Percentiles rank a stretch among this genome's conserved stretches.
Evolutionary conservation across 306 rosid species (phyloP).

Genomic region (Mimosa bimucronata): DNA sequence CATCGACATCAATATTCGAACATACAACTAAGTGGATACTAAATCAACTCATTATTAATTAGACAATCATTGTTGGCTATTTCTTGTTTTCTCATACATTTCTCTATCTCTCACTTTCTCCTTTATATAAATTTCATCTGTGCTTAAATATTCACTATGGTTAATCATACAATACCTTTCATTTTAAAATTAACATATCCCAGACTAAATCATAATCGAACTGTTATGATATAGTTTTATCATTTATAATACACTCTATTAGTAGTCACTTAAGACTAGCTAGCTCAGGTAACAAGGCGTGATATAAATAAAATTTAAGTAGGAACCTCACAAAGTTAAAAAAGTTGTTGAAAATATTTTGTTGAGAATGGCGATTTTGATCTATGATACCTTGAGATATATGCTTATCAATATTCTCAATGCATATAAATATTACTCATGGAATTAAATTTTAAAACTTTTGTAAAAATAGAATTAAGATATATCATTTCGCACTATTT

Average conservation of each 20-base stretch:
- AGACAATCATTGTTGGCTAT: too few species aligned
- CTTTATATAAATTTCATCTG: background rate
- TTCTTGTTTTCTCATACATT: too few species aligned
- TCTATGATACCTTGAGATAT: background rate
- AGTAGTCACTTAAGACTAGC: background rate
- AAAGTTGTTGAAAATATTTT: too few species aligned
- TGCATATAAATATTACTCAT: background rate
- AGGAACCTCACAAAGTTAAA: too few species aligned
- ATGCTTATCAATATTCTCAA: background rate
- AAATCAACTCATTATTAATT: too few species aligned
- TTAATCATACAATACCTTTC: background rate
- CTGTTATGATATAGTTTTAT: background rate
- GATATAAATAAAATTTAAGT: background rate
- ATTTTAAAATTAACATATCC: background rate
- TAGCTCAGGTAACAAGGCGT: too few species aligned
- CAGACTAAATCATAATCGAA: background rate
- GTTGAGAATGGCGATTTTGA: background rate
- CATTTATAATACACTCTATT: background rate
- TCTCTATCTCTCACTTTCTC: background rate
- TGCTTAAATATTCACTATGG: background rate
- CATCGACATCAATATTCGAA: too few species aligned
- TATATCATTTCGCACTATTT: too few species aligned
- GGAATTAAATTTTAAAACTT: background rate
- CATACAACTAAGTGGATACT: too few species aligned
- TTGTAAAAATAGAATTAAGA: too few species aligned